Evolutionary conservation across 805 yeast species (phyloP).

Genomic region (Starmerella bacillaris): DNA sequence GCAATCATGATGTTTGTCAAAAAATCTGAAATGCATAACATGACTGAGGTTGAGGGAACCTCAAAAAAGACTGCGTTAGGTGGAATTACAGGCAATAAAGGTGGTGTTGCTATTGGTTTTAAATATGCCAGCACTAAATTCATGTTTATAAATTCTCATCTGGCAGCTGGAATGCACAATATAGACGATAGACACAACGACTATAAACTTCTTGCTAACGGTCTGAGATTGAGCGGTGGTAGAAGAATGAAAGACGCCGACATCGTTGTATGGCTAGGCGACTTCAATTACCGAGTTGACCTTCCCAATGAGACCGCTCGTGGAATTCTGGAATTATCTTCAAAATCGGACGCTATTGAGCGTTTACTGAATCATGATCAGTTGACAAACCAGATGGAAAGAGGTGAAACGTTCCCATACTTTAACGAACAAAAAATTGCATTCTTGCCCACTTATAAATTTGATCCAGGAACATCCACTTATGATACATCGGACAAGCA

Average conservation of each 20-base stretch:
- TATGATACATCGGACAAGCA: constrained; percentile 87
- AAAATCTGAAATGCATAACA: constrained; percentile 36
- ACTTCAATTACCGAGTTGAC: constrained; percentile 65
- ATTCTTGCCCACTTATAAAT: constrained; percentile 84
- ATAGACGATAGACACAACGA: constrained; percentile 74
- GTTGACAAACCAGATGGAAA: constrained; percentile 51
- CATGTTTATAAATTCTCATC: constrained; percentile 74
- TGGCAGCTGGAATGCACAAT: constrained; percentile 81
- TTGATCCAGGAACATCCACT: constrained; percentile 59
- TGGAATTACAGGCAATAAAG: constrained; percentile 93
- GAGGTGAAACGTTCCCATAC: constrained; percentile 53
- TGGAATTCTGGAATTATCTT: constrained; percentile 28
- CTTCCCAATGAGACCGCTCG: constrained; percentile 62
- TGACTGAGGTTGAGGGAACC: constrained; percentile 85
- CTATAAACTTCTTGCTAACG: constrained; percentile 53
- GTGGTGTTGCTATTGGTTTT: constrained; percentile 85
- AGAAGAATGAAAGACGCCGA: constrained; percentile 67
- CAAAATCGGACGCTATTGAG: constrained; percentile 10
- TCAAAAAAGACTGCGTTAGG: constrained; percentile 88
- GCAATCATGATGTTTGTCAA: constrained; percentile 55
- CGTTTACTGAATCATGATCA: constrained; percentile 56
- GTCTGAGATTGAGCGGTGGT: constrained; percentile 64
- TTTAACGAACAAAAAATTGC: constrained; percentile 60
- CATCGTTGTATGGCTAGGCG: constrained; percentile 84
- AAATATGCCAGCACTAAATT: constrained; percentile 62